phyloP scores from a whole-genome alignment of 2,329 filamentous ascomycete species.

The Anthostomella pinea region DNA sequence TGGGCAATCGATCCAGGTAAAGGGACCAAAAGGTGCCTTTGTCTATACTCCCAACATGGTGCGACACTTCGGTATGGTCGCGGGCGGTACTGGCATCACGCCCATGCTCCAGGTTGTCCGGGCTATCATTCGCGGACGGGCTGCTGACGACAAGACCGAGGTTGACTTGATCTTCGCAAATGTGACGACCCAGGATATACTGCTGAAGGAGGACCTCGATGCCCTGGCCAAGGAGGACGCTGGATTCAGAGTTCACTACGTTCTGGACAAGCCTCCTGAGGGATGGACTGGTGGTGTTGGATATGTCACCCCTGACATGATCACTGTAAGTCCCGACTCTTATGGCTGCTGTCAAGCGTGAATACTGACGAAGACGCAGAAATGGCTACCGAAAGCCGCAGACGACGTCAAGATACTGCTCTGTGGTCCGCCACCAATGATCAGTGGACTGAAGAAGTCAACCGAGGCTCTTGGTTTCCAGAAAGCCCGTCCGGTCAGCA shows the following conservation, averaged over 20 bases:
- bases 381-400: slow-evolving; percentile 78
- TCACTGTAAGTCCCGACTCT: slow-evolving; percentile 59
- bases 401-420: slow-evolving; percentile 89
- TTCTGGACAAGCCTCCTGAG: slow-evolving; percentile 92
- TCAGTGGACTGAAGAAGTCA: slow-evolving; percentile 95
- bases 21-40: slow-evolving; percentile 95
- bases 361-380: slow-evolving; percentile 45
- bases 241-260: slow-evolving; percentile 86
- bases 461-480: slow-evolving; percentile 84
- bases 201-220: slow-evolving; percentile 90
- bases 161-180: slow-evolving; percentile 97
- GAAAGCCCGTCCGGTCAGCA: slow-evolving; percentile 93
- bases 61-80: slow-evolving; percentile 95
- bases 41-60: slow-evolving; percentile 98
- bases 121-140: slow-evolving; percentile 79
- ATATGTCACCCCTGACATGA: slow-evolving; percentile 94
- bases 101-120: slow-evolving; percentile 97
- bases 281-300: slow-evolving; percentile 90
- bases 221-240: slow-evolving; percentile 71
- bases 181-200: slow-evolving; percentile 86
- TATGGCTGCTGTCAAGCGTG: not conserved
- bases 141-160: slow-evolving; percentile 78
- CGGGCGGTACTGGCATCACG: slow-evolving; percentile 95
- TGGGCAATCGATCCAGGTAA: slow-evolving; percentile 84
- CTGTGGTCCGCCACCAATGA: slow-evolving; percentile 95